phyloP scores from a whole-genome alignment of 768 basidiomycete species.

The Tulasnella sp. region DNA sequence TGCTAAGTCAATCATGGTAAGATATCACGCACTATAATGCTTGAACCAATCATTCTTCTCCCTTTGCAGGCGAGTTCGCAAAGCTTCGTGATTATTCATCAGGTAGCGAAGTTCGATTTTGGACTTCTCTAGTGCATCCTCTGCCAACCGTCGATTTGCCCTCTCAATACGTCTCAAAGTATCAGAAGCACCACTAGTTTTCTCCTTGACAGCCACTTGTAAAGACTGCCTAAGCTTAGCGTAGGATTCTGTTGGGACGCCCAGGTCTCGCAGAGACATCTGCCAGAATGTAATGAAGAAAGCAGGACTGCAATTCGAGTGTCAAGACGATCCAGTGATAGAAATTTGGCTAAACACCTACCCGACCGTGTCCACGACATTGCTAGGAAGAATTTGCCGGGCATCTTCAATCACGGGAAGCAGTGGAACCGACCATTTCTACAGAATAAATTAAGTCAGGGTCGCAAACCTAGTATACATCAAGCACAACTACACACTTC shows the following conservation, averaged over 20 bases:
- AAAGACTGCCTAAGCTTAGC: conserved; percentile 53
- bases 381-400: conserved; percentile 53
- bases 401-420: conserved; percentile 62
- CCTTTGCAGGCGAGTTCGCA: conserved; percentile 48
- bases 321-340: conserved; percentile 13
- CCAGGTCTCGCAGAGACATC: conserved; percentile 77
- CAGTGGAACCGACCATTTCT: too few species aligned
- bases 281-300: conserved; percentile 99
- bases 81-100: background rate
- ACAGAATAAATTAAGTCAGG: too few species aligned
- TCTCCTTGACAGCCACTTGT: conserved; percentile 15
- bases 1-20: background rate
- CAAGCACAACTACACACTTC: too few species aligned
- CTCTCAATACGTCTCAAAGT: conserved; percentile 29
- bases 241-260: conserved; percentile 63
- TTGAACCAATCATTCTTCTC: conserved; percentile 80
- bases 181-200: conserved; percentile 32
- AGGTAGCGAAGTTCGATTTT: conserved; percentile 1
- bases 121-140: background rate
- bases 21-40: conserved; percentile 31
- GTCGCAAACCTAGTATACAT: too few species aligned
- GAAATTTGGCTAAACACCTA: conserved; percentile 28
- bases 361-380: conserved; percentile 55
- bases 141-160: conserved; percentile 1
- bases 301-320: conserved; percentile 60